Conservation (phyloP, 805 yeast genomes). For the Sugiyamaella smithiae region DNA sequence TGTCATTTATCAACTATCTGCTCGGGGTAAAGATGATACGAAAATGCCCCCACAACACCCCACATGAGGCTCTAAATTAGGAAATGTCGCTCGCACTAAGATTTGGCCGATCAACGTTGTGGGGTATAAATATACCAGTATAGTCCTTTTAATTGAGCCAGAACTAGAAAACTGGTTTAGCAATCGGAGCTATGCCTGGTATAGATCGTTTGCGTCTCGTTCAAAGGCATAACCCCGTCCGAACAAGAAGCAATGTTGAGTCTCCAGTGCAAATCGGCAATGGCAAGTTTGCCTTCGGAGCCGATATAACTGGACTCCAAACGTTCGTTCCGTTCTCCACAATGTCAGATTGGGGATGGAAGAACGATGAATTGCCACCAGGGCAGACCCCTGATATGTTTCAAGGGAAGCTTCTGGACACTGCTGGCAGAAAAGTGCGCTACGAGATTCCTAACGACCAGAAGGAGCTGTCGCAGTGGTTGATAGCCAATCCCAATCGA, state of each 20-base stretch:
- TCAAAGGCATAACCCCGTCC: constrained; percentile 6
- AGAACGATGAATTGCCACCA: constrained; percentile 4
- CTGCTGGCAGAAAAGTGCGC: constrained; percentile 5
- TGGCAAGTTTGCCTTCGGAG: constrained; percentile 9
- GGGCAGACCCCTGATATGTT: constrained; percentile 10
- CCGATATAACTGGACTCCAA: constrained; percentile 11
- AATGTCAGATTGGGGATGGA: constrained; percentile 13
- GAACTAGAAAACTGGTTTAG: too few relatives aligned
- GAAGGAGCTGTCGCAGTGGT: constrained; percentile 10
- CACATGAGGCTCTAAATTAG: neutral
- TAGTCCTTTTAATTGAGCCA: too few relatives aligned
- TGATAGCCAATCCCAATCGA: constrained; percentile 10
- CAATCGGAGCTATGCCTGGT: too few relatives aligned
- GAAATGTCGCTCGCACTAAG: too few relatives aligned
- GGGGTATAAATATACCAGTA: too few relatives aligned
- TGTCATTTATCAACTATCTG: neutral
- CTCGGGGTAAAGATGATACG: neutral
- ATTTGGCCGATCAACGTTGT: neutral
- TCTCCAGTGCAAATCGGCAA: constrained; percentile 11
- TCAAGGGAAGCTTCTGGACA: neutral
- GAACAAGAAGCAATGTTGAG: neutral
- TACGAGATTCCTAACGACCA: constrained; percentile 12
- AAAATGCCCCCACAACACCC: neutral
- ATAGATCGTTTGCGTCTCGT: constrained; percentile 4
- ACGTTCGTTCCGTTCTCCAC: constrained; percentile 10